These are phyloP conservation scores for Bretschneidera sinensis DNA, from an alignment of 345 rosid species.

Conservation along the genomic window DNA sequence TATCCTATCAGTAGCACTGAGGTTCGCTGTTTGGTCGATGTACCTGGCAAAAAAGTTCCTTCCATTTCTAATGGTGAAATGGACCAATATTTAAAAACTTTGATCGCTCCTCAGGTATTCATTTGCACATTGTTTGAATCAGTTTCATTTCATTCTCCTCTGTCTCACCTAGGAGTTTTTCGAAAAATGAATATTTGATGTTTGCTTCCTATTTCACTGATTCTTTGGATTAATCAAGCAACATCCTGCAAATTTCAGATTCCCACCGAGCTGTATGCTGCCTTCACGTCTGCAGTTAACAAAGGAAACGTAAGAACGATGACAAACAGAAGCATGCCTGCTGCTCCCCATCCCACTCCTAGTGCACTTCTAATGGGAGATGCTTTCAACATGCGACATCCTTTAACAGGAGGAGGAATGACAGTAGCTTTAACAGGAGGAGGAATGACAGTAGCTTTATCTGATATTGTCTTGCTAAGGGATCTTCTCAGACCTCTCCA, in stretches of 20 bases:
- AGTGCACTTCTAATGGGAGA: constrained; percentile 49
- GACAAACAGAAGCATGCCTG: constrained; percentile 51
- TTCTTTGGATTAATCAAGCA: too few species aligned
- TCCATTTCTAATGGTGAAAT: constrained; percentile 67
- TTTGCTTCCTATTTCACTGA: too few species aligned
- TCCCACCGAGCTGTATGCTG: constrained; percentile 30
- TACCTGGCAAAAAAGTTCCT: constrained; percentile 53
- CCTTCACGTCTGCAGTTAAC: constrained; percentile 36
- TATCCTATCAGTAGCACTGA: too few species aligned
- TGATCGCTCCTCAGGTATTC: constrained; percentile 49
- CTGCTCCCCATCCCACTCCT: constrained; percentile 43
- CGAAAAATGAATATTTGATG: neutral
- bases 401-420: constrained; percentile 57
- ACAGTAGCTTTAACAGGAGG: constrained; percentile 49
- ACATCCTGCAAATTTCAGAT: constrained; percentile 30
- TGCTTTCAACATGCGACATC: constrained; percentile 56
- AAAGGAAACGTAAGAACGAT: constrained; percentile 41
- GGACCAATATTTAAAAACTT: constrained; percentile 48
- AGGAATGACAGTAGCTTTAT: constrained; percentile 58
- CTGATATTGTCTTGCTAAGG: constrained; percentile 42
- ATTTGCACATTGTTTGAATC: neutral
- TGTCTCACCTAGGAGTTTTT: neutral
- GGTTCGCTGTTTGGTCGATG: too few species aligned
- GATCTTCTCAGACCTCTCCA: constrained; percentile 40
- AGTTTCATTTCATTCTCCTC: neutral